Conservation (phyloP, 2,329 filamentous ascomycete species). For the Chaetomiaceae sp. region DNA sequence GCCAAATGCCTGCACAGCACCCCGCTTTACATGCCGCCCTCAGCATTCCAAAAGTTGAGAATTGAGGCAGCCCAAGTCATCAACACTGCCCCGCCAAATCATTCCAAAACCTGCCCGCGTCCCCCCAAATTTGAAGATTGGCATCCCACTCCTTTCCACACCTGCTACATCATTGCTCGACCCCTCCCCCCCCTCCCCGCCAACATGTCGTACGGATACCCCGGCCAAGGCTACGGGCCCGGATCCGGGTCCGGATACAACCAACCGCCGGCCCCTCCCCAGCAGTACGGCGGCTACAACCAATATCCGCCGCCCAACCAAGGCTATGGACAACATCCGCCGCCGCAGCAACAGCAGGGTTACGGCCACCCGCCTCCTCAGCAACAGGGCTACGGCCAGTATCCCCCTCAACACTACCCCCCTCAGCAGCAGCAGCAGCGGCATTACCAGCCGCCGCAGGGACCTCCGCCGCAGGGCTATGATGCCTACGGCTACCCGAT, state of each 20-base stretch:
- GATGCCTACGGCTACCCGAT: constrained; percentile 47
- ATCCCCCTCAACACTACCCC: constrained; percentile 10
- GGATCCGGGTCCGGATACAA: constrained; percentile 13
- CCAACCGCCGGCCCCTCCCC: constrained; percentile 9
- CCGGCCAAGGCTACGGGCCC: constrained; percentile 23
- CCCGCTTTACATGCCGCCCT: too few species aligned
- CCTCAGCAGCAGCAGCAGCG: constrained; percentile 10
- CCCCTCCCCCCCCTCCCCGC: too few species aligned
- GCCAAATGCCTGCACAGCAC: background rate
- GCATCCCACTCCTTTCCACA: too few species aligned
- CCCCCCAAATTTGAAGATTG: background rate
- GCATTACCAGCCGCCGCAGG: constrained; percentile 2
- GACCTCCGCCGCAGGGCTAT: constrained; percentile 14
- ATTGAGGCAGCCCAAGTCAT: background rate
- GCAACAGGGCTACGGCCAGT: constrained; percentile 14
- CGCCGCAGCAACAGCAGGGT: constrained; percentile 17
- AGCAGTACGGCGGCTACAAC: constrained; percentile 18
- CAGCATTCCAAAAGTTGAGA: too few species aligned
- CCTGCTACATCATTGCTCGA: too few species aligned
- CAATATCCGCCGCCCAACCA: constrained; percentile 17
- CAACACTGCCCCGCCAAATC: background rate
- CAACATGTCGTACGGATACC: constrained; percentile 26
- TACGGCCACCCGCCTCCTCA: constrained; percentile 21
- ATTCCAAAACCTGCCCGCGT: background rate
- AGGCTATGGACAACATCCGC: constrained; percentile 18